phyloP scores from a whole-genome alignment of 2,329 filamentous ascomycete species.

The Alternaria dauci region DNA sequence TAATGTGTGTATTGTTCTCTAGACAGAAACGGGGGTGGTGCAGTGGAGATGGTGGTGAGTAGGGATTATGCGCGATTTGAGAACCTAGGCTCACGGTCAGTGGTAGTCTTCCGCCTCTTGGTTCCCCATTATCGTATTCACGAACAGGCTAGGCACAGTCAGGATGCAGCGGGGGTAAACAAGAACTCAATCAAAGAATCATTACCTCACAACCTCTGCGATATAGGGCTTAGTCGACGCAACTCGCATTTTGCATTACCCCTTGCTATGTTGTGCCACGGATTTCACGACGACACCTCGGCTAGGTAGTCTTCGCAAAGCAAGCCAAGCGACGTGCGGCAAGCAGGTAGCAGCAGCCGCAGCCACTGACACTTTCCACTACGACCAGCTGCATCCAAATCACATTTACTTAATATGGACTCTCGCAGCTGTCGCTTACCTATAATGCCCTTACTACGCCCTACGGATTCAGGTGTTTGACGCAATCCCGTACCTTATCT shows the following conservation, averaged over 20 bases:
- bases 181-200: neutral
- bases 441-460: neutral
- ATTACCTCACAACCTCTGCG: no score
- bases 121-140: neutral
- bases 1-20: neutral
- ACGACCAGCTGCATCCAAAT: neutral
- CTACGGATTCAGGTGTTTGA: neutral
- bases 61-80: slow-evolving; percentile 4
- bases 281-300: neutral
- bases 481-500: neutral
- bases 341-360: neutral
- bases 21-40: neutral
- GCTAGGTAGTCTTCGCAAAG: neutral
- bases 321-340: neutral
- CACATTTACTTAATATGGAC: neutral
- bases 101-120: neutral
- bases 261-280: neutral
- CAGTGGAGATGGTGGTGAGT: neutral
- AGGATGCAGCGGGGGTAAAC: neutral
- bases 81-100: neutral
- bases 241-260: neutral
- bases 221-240: neutral
- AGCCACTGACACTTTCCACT: neutral
- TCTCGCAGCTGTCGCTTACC: neutral
- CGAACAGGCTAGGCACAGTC: neutral